These are phyloP conservation scores for Osmanthus fragrans DNA, from an alignment of 257 asterid genomes.

Conservation along the genomic window DNA sequence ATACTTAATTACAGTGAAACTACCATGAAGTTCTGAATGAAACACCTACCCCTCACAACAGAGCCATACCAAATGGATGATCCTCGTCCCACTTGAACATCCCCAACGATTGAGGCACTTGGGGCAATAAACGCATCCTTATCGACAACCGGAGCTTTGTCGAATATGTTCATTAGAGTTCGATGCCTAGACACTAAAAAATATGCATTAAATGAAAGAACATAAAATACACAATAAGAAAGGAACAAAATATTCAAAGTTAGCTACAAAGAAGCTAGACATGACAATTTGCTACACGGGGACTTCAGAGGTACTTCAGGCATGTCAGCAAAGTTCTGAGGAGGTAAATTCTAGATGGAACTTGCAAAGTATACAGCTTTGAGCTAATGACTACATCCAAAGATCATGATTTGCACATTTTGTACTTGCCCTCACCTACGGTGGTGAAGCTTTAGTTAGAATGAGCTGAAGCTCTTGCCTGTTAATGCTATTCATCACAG, in stretches of 20 bases:
- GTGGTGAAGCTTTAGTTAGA: background rate
- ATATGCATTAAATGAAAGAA: conserved; percentile 10
- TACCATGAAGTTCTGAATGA: background rate
- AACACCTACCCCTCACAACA: conserved; percentile 69
- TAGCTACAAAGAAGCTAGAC: background rate
- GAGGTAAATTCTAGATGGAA: background rate
- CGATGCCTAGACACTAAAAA: conserved; percentile 79
- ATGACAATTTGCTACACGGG: background rate
- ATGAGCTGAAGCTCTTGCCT: background rate
- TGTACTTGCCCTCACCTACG: background rate
- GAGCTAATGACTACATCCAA: background rate
- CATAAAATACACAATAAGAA: background rate
- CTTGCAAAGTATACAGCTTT: background rate
- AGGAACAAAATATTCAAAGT: background rate
- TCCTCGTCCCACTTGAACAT: conserved; percentile 67
- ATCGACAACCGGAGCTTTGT: conserved; percentile 71
- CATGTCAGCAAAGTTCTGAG: background rate
- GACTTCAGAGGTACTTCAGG: background rate
- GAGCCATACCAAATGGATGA: conserved; percentile 89
- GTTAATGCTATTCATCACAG: background rate
- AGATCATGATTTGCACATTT: background rate
- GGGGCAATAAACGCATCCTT: conserved; percentile 79
- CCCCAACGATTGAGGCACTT: conserved; percentile 80
- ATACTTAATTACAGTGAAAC: background rate
- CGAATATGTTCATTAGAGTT: conserved; percentile 63